These are phyloP conservation scores for Citrus hindsii DNA, from an alignment of 345 rosid genomes.

Conservation along the genomic window DNA sequence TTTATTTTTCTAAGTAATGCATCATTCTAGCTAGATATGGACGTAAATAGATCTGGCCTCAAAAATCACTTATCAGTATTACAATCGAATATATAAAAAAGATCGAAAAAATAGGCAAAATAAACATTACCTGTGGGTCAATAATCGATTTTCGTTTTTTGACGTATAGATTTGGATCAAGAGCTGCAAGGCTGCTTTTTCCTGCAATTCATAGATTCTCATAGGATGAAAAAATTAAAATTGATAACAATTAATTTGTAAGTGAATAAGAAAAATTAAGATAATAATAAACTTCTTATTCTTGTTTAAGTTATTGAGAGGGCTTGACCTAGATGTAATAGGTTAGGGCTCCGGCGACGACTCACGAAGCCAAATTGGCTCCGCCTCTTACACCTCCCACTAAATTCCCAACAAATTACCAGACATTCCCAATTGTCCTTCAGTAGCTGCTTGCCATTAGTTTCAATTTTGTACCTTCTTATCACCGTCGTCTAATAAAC, in stretches of 20 bases:
- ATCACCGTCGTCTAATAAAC: too few species aligned
- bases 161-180: conserved; percentile 58
- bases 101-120: neutral
- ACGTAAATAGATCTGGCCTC: too few species aligned
- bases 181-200: conserved; percentile 68
- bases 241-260: neutral
- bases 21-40: too few species aligned
- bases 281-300: conserved; percentile 51
- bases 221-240: neutral
- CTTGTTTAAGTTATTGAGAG: conserved; percentile 68
- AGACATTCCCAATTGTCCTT: conserved; percentile 56
- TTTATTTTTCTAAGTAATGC: too few species aligned
- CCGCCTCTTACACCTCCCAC: conserved; percentile 85
- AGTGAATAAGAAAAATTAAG: neutral
- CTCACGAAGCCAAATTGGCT: conserved; percentile 74
- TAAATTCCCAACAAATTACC: conserved; percentile 66
- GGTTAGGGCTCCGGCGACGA: conserved; percentile 83
- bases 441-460: conserved; percentile 56
- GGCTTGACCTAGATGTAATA: conserved; percentile 93
- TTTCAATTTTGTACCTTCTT: neutral
- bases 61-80: neutral
- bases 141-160: conserved; percentile 75
- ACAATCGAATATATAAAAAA: neutral
- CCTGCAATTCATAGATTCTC: conserved; percentile 28
- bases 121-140: conserved; percentile 66